Conservation (phyloP, 371 early-diverging fungal genomes). For the Basidiobolus meristosporus region DNA sequence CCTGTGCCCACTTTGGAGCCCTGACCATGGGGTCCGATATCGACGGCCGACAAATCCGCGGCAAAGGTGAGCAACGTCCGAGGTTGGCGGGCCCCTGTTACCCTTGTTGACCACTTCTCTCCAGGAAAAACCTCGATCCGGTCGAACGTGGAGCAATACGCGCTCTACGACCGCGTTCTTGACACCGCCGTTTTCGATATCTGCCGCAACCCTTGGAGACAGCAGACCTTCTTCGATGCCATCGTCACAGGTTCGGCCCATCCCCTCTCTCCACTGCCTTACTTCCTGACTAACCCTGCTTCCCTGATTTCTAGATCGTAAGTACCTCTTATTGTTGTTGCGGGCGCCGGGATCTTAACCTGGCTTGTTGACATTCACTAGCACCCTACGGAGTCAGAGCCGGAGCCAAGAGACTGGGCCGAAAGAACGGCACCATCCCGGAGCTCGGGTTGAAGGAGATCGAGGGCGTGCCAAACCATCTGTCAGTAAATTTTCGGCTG, state of each 20-base stretch:
- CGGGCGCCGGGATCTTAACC: no score
- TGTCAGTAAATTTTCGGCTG: conserved; percentile 14
- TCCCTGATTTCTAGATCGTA: conserved; percentile 5
- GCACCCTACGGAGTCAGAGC: conserved; percentile 97
- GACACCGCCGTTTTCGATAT: conserved; percentile 78
- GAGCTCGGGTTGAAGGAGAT: no score
- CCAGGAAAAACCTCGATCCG: conserved; percentile 25
- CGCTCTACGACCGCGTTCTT: conserved; percentile 42
- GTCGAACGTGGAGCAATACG: conserved; percentile 74
- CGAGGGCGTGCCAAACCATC: conserved; percentile 41
- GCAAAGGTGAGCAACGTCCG: conserved; percentile 36
- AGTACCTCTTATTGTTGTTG: conserved; percentile 1
- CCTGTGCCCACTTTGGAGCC: conserved; percentile 85
- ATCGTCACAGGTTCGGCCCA: conserved; percentile 66
- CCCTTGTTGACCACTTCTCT: background rate
- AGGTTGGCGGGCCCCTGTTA: background rate
- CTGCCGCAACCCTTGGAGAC: conserved; percentile 75
- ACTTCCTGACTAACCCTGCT: background rate
- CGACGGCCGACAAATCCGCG: conserved; percentile 91
- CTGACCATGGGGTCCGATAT: conserved; percentile 89
- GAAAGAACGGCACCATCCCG: conserved; percentile 32
- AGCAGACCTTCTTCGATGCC: conserved; percentile 52
- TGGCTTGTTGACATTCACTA: conserved; percentile 6
- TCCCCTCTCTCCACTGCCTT: no score
- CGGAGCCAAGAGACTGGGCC: conserved; percentile 82